Base-by-base conservation (phyloP, 2,329 filamentous ascomycete species). In the Metarhizium anisopliae region DNA sequence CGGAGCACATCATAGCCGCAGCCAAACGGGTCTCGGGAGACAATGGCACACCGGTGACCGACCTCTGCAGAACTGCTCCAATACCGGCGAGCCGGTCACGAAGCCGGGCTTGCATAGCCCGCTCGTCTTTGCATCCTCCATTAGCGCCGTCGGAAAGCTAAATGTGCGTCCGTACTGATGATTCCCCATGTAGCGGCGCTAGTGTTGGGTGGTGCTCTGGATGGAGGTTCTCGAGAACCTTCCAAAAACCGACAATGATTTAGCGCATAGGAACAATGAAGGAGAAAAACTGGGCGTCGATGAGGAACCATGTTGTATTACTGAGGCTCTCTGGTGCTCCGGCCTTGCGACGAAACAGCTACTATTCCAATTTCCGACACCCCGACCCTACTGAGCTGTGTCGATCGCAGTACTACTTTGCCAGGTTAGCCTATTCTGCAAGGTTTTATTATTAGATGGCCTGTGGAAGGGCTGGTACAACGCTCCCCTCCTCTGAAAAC, bases 391-490 rank as follows among this genome's bases (percentile, higher is more conserved):
- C 42, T 32, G 42, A 11, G 35, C n/a, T 30, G 13, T 53, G 40
- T 36, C 40, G 51, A 53, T 47, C 29, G 25, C 18, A 30, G 36
- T n/a, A 52, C 50, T n/a, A 52, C 50, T n/a, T 30, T 40, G 50
- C 29, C 18, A 43, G 38, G 18, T 52, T 52, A 45, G 38, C 18
- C 51, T 38, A 32, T 29, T 43, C 40, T 45, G 51, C 51, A 47
- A 38, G 11, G 45, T 32, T 40, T 53, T 53, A 53, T 53, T 45
- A 32, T 53, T 53, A 47, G 51, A 53, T 47, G 25, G 42, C 29
- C 32, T 45, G 51, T 35, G 51, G 36, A 47, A 45, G 40, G 8
- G 30, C 42, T 36, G 29, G 25, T 53, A 42, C 51, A 53, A 53
- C 42, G 25, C 42, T 47, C 40, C 51, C 51, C 51, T 35, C 51